phyloP scores from a whole-genome alignment of 441 rosid species.

The Eutrema salsugineum region DNA sequence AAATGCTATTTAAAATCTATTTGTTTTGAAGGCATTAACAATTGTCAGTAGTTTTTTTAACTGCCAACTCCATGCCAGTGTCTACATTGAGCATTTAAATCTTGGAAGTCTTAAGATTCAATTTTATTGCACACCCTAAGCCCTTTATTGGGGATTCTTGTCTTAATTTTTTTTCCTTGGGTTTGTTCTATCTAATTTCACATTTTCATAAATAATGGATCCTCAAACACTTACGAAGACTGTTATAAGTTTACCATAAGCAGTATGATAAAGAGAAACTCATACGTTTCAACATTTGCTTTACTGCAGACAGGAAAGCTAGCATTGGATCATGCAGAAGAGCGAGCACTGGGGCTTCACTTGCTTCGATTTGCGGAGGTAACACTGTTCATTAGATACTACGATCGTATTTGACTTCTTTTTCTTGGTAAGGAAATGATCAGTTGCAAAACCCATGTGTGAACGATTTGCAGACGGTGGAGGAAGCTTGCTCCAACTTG shows the following conservation, averaged over 20 bases:
- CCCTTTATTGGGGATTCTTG: not conserved
- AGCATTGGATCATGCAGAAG: constrained; percentile 55
- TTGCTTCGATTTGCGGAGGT: constrained; percentile 80
- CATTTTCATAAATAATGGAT: not conserved
- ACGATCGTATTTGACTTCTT: not conserved
- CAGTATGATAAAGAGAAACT: not conserved
- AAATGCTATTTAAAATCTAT: not conserved
- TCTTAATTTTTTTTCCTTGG: not conserved
- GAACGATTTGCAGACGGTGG: constrained; percentile 52
- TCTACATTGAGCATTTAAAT: not conserved
- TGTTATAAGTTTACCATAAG: not conserved
- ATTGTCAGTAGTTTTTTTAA: not conserved
- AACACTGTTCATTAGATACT: not conserved
- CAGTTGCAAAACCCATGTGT: not conserved
- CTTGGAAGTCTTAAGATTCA: not conserved
- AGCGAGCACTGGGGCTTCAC: constrained; percentile 73
- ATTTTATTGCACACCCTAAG: not conserved
- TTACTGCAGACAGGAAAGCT: constrained; percentile 45
- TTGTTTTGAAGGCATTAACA: not conserved
- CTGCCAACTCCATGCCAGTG: not conserved
- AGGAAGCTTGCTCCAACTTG: constrained; percentile 69
- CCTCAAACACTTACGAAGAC: not conserved
- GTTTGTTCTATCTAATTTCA: not conserved
- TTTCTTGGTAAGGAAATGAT: not conserved
- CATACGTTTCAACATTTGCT: constrained; percentile 8